These are phyloP conservation scores for Phytophthora citricola DNA, from an alignment of 352 stramenopile genomes.

Conservation along the genomic window DNA sequence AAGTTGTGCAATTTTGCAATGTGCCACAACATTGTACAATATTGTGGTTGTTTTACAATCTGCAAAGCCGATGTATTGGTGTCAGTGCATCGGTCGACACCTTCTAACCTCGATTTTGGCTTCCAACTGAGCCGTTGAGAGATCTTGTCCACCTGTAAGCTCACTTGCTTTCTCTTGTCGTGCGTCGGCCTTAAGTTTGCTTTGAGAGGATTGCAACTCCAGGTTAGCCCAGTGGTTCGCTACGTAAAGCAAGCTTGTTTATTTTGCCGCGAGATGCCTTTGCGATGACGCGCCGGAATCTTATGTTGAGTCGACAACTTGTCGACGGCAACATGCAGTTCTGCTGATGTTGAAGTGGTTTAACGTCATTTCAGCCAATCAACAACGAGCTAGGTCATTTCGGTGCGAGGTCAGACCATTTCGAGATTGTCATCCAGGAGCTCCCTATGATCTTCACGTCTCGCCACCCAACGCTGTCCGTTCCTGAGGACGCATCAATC, in stretches of 20 bases:
- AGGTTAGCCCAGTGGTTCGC: background rate
- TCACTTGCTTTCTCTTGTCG: too few species aligned
- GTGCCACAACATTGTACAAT: too few species aligned
- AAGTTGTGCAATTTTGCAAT: too few species aligned
- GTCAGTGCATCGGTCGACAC: too few species aligned
- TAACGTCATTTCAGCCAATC: constrained; percentile 10
- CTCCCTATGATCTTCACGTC: constrained; percentile 47
- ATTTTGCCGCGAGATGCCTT: background rate
- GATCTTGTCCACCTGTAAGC: too few species aligned
- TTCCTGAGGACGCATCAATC: constrained; percentile 37
- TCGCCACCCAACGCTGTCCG: constrained; percentile 26
- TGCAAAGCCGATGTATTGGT: too few species aligned
- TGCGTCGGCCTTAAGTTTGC: too few species aligned
- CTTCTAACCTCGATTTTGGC: too few species aligned
- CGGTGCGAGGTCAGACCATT: background rate
- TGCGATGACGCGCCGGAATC: too few species aligned
- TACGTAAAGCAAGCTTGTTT: background rate
- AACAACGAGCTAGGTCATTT: constrained; percentile 1
- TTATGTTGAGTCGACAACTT: constrained; percentile 8
- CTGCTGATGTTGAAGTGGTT: constrained; percentile 15
- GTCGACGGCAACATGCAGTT: background rate
- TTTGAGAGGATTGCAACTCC: background rate
- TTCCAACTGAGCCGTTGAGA: too few species aligned
- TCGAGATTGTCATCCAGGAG: background rate
- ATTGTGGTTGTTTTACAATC: too few species aligned